phyloP scores from a whole-genome alignment of 495 filamentous ascomycete genomes.

The Lineolata rhizophorae region DNA sequence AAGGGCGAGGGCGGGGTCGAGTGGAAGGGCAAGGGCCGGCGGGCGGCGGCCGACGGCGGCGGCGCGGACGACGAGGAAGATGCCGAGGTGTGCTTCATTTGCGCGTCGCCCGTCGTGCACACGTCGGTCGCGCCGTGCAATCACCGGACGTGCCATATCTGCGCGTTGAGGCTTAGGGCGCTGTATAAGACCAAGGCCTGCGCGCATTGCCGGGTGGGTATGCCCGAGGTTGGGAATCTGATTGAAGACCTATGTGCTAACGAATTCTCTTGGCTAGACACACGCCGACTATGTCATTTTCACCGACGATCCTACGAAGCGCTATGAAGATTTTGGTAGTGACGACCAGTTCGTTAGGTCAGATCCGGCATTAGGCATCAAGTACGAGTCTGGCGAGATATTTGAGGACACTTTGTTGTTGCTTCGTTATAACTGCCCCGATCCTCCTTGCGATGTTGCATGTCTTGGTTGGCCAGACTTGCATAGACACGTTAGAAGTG shows the following conservation, averaged over 20 bases:
- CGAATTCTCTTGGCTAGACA: slow-evolving; percentile 32
- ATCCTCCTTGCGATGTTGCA: slow-evolving; percentile 61
- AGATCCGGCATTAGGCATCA: slow-evolving; percentile 72
- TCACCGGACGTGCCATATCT: slow-evolving; percentile 90
- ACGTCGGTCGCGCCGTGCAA: slow-evolving; percentile 79
- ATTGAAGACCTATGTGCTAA: background rate
- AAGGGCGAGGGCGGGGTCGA: background rate
- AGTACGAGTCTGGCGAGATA: slow-evolving; percentile 69
- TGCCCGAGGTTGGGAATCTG: background rate
- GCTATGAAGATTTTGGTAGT: slow-evolving; percentile 54
- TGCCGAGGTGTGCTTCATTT: slow-evolving; percentile 82
- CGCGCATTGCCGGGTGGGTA: slow-evolving; percentile 70
- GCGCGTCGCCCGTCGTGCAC: slow-evolving; percentile 68
- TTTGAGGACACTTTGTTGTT: slow-evolving; percentile 70
- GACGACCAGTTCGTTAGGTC: slow-evolving; percentile 45
- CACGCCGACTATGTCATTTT: slow-evolving; percentile 73
- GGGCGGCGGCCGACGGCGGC: background rate
- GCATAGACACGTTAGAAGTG: slow-evolving; percentile 66
- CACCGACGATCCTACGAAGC: slow-evolving; percentile 58
- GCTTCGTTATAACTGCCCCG: slow-evolving; percentile 90
- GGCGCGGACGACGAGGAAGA: slow-evolving; percentile 10
- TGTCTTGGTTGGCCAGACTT: slow-evolving; percentile 85
- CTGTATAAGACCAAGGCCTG: slow-evolving; percentile 91
- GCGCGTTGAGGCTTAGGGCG: slow-evolving; percentile 66
- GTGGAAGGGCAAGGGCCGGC: slow-evolving; percentile 1